A percentile compares a stretch with the other conserved stretches of the same genome.
phyloP scores from a whole-genome alignment of 1,139 yeast species.

The Kurtzmaniella quercitrusa region DNA sequence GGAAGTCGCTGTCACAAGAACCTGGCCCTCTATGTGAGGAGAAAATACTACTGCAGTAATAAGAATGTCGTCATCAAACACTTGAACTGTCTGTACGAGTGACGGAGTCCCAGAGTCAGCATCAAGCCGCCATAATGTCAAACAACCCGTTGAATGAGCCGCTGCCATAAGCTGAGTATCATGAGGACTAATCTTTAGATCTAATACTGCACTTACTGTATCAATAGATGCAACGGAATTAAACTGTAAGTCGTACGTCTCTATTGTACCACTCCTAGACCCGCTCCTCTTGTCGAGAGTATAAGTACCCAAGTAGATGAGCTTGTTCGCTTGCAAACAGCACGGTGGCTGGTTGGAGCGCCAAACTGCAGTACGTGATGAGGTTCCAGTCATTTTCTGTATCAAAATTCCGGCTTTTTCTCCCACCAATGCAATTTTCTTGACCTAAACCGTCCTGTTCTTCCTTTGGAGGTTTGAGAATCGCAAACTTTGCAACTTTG shows the following conservation, averaged over 20 bases:
- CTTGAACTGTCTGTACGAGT: conserved; percentile 21
- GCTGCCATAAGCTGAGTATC: conserved; percentile 48
- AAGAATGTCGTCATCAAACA: conserved; percentile 46
- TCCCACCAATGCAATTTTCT: no score
- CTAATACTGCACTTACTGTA: conserved; percentile 68
- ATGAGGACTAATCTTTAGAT: conserved; percentile 60
- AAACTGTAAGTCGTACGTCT: conserved; percentile 40
- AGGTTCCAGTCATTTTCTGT: neutral
- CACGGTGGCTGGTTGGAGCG: conserved; percentile 75
- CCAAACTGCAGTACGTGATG: neutral
- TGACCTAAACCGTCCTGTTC: neutral
- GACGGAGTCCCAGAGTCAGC: conserved; percentile 10
- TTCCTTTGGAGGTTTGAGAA: neutral
- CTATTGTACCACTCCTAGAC: conserved; percentile 68
- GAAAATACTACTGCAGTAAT: conserved; percentile 67
- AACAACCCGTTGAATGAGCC: conserved; percentile 78
- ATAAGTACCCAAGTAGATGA: conserved; percentile 73
- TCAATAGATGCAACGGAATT: conserved; percentile 19
- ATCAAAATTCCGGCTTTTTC: no score
- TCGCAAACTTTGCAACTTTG: neutral
- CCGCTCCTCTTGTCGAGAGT: conserved; percentile 58
- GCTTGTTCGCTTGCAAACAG: conserved; percentile 55
- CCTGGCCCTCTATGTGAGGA: conserved; percentile 26
- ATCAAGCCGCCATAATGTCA: conserved; percentile 56
- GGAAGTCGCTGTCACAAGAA: conserved; percentile 56